Percentiles rank a stretch among this genome's conserved stretches.
phyloP scores from a whole-genome alignment of 352 stramenopile species.

The Phytopythium vexans region DNA sequence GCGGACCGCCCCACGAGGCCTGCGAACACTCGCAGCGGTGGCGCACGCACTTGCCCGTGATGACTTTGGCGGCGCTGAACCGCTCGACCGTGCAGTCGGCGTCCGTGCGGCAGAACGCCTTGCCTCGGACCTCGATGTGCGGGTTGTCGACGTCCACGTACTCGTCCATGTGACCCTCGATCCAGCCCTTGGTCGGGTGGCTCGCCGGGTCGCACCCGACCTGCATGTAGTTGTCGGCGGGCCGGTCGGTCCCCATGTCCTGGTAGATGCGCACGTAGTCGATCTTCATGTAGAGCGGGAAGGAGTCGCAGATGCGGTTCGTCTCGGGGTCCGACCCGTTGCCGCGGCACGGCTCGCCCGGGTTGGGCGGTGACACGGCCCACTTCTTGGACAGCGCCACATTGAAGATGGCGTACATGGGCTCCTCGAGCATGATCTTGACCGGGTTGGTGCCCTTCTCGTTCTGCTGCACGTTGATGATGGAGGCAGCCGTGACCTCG shows the following conservation, averaged over 20 bases:
- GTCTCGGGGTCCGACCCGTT: slow-evolving; percentile 20
- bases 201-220: slow-evolving; percentile 44
- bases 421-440: slow-evolving; percentile 89
- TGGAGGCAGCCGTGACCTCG: slow-evolving; percentile 53
- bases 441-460: slow-evolving; percentile 49
- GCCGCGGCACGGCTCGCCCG: slow-evolving; percentile 18
- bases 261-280: slow-evolving; percentile 86
- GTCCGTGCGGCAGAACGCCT: slow-evolving; percentile 35
- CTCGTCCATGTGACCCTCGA: slow-evolving; percentile 49
- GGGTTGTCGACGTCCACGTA: slow-evolving; percentile 56
- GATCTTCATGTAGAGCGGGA: slow-evolving; percentile 66
- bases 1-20: slow-evolving; percentile 40
- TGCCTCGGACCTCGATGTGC: slow-evolving; percentile 30
- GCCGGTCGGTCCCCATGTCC: slow-evolving; percentile 28
- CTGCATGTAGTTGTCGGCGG: slow-evolving; percentile 50
- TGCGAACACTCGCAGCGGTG: slow-evolving; percentile 41
- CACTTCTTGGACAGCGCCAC: slow-evolving; percentile 88
- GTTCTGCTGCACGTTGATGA: slow-evolving; percentile 41
- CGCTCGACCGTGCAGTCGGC: slow-evolving; percentile 51
- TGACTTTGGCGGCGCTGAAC: slow-evolving; percentile 15
- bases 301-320: slow-evolving; percentile 54
- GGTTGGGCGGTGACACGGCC: slow-evolving; percentile 18
- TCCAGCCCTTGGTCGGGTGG: slow-evolving; percentile 58
- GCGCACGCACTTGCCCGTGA: slow-evolving; percentile 41
- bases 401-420: slow-evolving; percentile 92